A percentile compares a stretch with the other conserved stretches of the same genome.
phyloP scores from a whole-genome alignment of 2,329 filamentous ascomycete species.

The Botrytis tulipae region DNA sequence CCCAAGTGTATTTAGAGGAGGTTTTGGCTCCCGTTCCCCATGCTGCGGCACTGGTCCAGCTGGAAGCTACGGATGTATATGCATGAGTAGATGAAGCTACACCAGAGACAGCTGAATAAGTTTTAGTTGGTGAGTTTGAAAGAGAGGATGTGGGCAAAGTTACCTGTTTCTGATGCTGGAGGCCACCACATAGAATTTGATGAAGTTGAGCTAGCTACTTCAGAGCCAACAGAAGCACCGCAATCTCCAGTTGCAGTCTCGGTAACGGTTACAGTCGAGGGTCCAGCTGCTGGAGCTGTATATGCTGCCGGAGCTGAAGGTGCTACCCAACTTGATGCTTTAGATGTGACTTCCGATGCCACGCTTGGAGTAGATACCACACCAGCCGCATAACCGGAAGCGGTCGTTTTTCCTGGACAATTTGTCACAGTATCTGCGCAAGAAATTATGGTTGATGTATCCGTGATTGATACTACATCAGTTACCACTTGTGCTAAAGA shows the following conservation, averaged over 20 bases:
- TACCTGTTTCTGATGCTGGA: constrained; percentile 6
- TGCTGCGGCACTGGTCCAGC: neutral
- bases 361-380: neutral
- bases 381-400: neutral
- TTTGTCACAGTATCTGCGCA: constrained; percentile 17
- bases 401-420: neutral
- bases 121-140: neutral
- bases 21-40: neutral
- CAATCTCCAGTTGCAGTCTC: constrained; percentile 7
- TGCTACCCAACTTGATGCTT: neutral
- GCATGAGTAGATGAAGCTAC: neutral
- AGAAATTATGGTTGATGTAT: constrained; percentile 13
- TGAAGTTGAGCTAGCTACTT: neutral
- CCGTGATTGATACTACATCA: constrained; percentile 4
- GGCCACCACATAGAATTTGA: neutral
- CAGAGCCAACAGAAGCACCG: neutral
- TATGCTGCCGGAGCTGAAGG: neutral
- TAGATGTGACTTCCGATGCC: neutral
- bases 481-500: constrained; percentile 4
- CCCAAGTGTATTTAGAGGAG: constrained; percentile 4
- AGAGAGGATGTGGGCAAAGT: neutral
- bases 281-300: neutral
- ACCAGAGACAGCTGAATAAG: neutral
- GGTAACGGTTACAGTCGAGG: constrained; percentile 5
- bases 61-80: neutral